A percentile compares a stretch with the other conserved stretches of the same genome.
phyloP scores from a whole-genome alignment of 2,329 filamentous ascomycete genomes.

The Neocucurbitaria cava region DNA sequence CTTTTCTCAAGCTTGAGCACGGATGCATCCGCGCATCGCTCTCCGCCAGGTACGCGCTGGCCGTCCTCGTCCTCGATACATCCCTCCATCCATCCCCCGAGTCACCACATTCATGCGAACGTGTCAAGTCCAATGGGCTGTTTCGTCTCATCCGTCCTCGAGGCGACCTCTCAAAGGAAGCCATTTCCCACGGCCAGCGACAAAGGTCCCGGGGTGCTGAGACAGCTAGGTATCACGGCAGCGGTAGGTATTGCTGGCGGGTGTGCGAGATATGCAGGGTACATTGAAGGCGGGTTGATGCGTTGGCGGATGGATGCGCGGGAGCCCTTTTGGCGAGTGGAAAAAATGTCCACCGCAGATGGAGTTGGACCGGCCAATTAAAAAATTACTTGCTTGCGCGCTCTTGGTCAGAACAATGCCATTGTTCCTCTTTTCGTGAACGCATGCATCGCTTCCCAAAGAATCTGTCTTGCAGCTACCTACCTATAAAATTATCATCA shows the following conservation, averaged over 20 bases:
- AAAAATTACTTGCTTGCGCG: no score
- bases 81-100: no score
- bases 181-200: not conserved
- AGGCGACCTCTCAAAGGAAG: constrained; percentile 25
- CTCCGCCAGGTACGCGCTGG: constrained; percentile 1
- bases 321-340: not conserved
- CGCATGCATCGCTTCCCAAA: no score
- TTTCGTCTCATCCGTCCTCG: constrained; percentile 27
- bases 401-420: no score
- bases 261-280: constrained; percentile 17
- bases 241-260: not conserved
- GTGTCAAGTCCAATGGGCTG: constrained; percentile 21
- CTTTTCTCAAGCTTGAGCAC: constrained; percentile 9
- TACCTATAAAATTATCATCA: no score
- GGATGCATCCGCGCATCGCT: no score
- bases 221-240: constrained; percentile 1
- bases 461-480: no score
- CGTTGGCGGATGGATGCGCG: constrained; percentile 5
- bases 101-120: constrained; percentile 25
- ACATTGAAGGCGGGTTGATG: constrained; percentile 9
- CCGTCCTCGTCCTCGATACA: no score
- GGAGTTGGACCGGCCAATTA: no score
- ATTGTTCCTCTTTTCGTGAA: no score
- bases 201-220: not conserved
- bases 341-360: no score